phyloP scores from a whole-genome alignment of 192 early-diverging fungal species.

The Glomus cerebriforme region DNA sequence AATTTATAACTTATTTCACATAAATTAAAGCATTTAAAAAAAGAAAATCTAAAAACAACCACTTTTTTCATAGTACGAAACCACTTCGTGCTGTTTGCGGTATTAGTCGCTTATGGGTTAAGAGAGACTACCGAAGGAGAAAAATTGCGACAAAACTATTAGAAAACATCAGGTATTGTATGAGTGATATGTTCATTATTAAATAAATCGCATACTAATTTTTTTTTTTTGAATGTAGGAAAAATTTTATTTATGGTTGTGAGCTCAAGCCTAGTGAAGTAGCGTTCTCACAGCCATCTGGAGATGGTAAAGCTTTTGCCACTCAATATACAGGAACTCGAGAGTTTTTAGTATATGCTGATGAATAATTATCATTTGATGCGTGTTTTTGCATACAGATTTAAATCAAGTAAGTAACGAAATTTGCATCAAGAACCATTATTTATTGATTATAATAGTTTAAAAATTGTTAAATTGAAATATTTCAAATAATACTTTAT shows the following conservation, averaged over 20 bases:
- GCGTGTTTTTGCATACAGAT: background rate
- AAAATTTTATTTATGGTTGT: slow-evolving; percentile 47
- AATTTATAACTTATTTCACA: background rate
- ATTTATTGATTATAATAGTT: too few species aligned
- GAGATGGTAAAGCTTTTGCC: slow-evolving; percentile 48
- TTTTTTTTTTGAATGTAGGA: background rate
- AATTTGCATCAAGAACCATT: too few species aligned
- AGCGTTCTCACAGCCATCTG: slow-evolving; percentile 54
- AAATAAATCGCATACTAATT: background rate
- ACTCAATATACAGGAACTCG: slow-evolving; percentile 38
- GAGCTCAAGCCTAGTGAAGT: slow-evolving; percentile 35
- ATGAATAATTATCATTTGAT: slow-evolving; percentile 10
- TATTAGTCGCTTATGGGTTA: slow-evolving; percentile 54
- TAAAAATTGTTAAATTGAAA: too few species aligned
- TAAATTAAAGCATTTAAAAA: background rate
- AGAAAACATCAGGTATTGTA: slow-evolving; percentile 39
- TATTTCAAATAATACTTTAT: too few species aligned
- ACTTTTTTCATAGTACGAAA: slow-evolving; percentile 31
- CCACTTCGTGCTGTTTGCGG: slow-evolving; percentile 45
- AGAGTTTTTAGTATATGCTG: slow-evolving; percentile 48
- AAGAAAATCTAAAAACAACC: background rate
- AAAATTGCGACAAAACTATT: slow-evolving; percentile 43
- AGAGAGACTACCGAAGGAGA: slow-evolving; percentile 35
- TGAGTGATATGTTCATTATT: background rate
- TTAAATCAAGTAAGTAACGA: background rate